Evolutionary conservation across 2,329 filamentous ascomycete genomes (phyloP), one percentile per base, ranked within the genome.

Genomic region (Beauveria scarabaeidicola): DNA sequence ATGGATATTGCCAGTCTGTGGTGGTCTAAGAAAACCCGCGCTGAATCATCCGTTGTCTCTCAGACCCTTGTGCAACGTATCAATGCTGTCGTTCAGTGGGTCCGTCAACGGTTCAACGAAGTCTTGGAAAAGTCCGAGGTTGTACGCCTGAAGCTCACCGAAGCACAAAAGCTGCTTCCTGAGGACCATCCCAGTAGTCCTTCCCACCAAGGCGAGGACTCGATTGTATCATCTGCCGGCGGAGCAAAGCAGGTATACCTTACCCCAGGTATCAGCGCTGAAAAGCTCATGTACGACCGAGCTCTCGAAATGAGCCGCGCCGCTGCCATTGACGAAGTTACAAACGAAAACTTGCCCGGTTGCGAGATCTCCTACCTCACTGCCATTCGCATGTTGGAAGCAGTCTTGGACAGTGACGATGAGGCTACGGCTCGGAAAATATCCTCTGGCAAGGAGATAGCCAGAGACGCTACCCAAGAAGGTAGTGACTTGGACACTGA

Each of bases 251-350:
- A 90, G 56, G 91, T 97, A 27, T 83, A 89, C 52, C 81, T 99
- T 27, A 96, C 90, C 15, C 85, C 90, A 2, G 94, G 93, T 1
- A 86, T 97, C 59, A 97, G 91, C 23, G 94, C 94, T 0, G 94
- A 97, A 76, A 96, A 92, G 74, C 79, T 99, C 50, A 97, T 99
- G 91, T 99, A 97, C 70, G 94, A 99, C 66, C 89, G 94, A 51
- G 94, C 94, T 0, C 78, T 97, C 23, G 94, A 99, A 72, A 97
- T 99, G 94, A 97, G 91, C 71, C 86, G 91, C 56, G 86, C 90
- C 4, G 93, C 94, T 8, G 94, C 94, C 8, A 94, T 97, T 69
- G 95, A 96, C 67, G 94, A 99, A 74, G 89, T 99, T 53, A 91
- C 94, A 2, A 91, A 93, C 60, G 90, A 94, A 63, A 92, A 97